A percentile compares a stretch with the other conserved stretches of the same genome.
phyloP scores from a whole-genome alignment of 2,329 filamentous ascomycete species.

The Cordyceps fumosorosea region DNA sequence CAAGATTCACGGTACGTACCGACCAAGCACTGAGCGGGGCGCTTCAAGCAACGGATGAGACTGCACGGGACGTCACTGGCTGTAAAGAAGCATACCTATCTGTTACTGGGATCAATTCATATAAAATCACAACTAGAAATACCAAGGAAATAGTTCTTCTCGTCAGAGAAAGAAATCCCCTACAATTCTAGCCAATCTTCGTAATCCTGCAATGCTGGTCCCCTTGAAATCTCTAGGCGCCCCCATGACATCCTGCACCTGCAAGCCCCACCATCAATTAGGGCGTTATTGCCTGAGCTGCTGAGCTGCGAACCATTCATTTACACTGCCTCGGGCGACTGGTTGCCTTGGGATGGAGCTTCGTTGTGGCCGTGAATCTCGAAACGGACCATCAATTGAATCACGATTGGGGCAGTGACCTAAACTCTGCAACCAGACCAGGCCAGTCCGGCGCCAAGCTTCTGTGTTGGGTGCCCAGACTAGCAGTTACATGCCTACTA shows the following conservation, averaged over 20 bases:
- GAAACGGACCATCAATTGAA: neutral
- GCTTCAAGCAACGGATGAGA: too few species aligned
- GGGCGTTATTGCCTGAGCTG: neutral
- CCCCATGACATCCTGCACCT: constrained; percentile 4
- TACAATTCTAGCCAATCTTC: too few species aligned
- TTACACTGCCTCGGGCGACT: neutral
- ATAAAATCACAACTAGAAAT: too few species aligned
- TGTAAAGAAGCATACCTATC: too few species aligned
- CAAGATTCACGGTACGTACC: neutral
- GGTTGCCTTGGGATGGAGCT: neutral
- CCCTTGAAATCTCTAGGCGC: neutral
- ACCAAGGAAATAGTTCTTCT: too few species aligned
- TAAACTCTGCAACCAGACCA: neutral
- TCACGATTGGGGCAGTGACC: neutral
- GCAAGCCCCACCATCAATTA: constrained; percentile 1
- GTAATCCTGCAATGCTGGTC: too few species aligned
- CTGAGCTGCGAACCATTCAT: neutral
- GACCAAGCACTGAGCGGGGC: too few species aligned
- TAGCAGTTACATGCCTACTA: too few species aligned
- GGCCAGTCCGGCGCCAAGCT: too few species aligned
- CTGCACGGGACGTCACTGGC: too few species aligned
- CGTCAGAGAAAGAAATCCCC: too few species aligned
- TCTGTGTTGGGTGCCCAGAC: neutral
- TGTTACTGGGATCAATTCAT: too few species aligned
- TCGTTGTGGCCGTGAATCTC: neutral